A percentile compares a stretch with the other conserved stretches of the same genome.
These are phyloP conservation scores for Liriodendron chinense DNA, from an alignment of 164 flowering plant species.

Conservation along the genomic window DNA sequence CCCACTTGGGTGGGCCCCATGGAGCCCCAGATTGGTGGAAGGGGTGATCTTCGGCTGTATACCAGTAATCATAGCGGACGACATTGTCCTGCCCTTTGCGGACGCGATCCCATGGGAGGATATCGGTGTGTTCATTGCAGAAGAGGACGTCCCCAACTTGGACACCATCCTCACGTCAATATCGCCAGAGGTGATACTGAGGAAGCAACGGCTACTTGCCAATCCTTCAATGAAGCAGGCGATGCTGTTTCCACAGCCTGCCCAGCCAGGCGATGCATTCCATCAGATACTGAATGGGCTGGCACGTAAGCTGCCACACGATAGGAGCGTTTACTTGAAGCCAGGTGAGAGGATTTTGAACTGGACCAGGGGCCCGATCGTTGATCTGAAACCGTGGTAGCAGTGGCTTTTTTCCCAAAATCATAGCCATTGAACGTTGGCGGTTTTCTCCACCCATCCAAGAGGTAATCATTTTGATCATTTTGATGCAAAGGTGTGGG, in stretches of 20 bases:
- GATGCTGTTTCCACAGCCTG: constrained; percentile 87
- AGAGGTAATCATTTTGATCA: no score
- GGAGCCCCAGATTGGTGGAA: constrained; percentile 97
- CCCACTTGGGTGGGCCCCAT: constrained; percentile 99
- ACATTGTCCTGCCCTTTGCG: constrained; percentile 89
- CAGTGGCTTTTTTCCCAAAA: background rate
- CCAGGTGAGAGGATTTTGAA: constrained; percentile 59
- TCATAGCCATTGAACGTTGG: background rate
- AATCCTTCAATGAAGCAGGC: constrained; percentile 92
- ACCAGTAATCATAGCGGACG: constrained; percentile 95
- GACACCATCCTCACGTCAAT: constrained; percentile 87
- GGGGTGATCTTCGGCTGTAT: constrained; percentile 95
- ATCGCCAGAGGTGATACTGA: constrained; percentile 70
- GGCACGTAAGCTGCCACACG: constrained; percentile 83
- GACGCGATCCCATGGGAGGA: constrained; percentile 99
- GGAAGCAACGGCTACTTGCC: constrained; percentile 83
- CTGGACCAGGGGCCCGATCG: constrained; percentile 85
- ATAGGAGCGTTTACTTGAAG: constrained; percentile 43
- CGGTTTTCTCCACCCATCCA: background rate
- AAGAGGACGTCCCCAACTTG: constrained; percentile 79
- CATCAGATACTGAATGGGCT: constrained; percentile 89
- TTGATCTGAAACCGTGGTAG: constrained; percentile 61
- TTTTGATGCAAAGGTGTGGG: background rate
- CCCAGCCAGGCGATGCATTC: constrained; percentile 86
- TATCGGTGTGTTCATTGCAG: constrained; percentile 81